Percentiles rank a stretch among this genome's conserved stretches.
phyloP scores from a whole-genome alignment of 148 eudicot genomes.

The Hydrangea macrophylla region DNA sequence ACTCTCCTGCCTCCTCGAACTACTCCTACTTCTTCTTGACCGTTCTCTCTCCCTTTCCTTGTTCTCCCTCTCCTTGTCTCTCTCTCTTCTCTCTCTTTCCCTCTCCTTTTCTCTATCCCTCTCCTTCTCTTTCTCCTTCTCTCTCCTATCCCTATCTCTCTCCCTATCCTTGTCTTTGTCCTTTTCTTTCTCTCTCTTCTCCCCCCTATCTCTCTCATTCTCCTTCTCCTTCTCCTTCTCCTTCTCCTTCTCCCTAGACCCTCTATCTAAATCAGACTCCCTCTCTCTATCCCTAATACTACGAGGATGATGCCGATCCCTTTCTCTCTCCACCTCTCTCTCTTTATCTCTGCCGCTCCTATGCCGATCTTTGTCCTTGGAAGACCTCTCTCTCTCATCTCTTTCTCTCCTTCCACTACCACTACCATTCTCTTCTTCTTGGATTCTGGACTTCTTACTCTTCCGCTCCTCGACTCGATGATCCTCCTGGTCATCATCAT shows the following conservation, averaged over 20 bases:
- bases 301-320: slow-evolving; percentile 25
- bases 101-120: slow-evolving; percentile 15
- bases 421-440: slow-evolving; percentile 27
- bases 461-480: slow-evolving; percentile 18
- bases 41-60: slow-evolving; percentile 22
- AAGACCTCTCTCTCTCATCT: slow-evolving; percentile 17
- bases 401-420: slow-evolving; percentile 29
- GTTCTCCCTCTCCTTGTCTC: slow-evolving; percentile 24
- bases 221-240: slow-evolving; percentile 26
- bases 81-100: slow-evolving; percentile 27
- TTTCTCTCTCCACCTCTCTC: slow-evolving; percentile 16
- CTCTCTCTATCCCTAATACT: slow-evolving; percentile 21
- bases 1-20: slow-evolving; percentile 34
- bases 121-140: slow-evolving; percentile 33
- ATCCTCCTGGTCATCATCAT: slow-evolving; percentile 22
- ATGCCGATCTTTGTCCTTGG: slow-evolving; percentile 26
- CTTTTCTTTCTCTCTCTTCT: slow-evolving; percentile 21
- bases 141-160: slow-evolving; percentile 15
- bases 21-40: slow-evolving; percentile 26
- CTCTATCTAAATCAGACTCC: slow-evolving; percentile 21
- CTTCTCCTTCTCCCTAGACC: slow-evolving; percentile 17
- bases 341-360: slow-evolving; percentile 19
- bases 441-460: slow-evolving; percentile 41
- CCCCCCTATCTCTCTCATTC: slow-evolving; percentile 18
- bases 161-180: slow-evolving; percentile 15